Evolutionary conservation across 176 grass and related monocot species (phyloP), one percentile per base, ranked within the genome.

Genomic region (Calamus simplicifolius): DNA sequence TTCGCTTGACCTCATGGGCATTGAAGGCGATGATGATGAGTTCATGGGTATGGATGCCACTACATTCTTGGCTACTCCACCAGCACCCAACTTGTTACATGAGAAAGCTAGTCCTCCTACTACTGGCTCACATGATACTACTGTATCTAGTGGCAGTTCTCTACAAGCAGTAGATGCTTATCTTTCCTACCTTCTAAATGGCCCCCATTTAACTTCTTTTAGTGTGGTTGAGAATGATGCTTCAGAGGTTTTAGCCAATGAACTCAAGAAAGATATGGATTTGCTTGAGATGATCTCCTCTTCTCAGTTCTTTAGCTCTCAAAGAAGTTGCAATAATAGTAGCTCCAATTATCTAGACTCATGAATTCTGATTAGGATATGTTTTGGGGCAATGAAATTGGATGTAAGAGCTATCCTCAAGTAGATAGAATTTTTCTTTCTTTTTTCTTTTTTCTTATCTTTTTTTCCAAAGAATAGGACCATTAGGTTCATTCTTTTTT

Each of bases 241-340:
- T 2, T 43, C 48, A 16, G 56, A 54, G 23, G 28, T 25, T 27
- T 3, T 15, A 17, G 56, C 61, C 25, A 10, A 19, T 15, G 29
- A 27, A 52, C 8, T 12, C 12, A 82, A 48, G 48, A 56, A 73
- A 50, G 79, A 82, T 48, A 72, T 82, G 73, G 73, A 82, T 72
- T 50, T 82, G 35, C 59, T 82, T n/a, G 79, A 82, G 61, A 82
- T 82, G 79, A 14, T 82, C 30, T 23, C 67, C 3, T 71, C 62
- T 61, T 62, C 73, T 50, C 73, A 59, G 35, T 43, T 43, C 35
- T 43, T 2, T 16, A 58, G 48, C n/a, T 65, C 64, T 27, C 73
- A 61, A 13, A 48, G 57, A 12, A 72, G 67, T 29, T 76, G 51
- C 72, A 62, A 58, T 19, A 62, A 62, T 49, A n/a, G 31, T 18